Percentiles rank a stretch among this genome's conserved stretches.
These are phyloP conservation scores for Vaccinium myrtillus DNA, from an alignment of 148 eudicot genomes.

Conservation along the genomic window DNA sequence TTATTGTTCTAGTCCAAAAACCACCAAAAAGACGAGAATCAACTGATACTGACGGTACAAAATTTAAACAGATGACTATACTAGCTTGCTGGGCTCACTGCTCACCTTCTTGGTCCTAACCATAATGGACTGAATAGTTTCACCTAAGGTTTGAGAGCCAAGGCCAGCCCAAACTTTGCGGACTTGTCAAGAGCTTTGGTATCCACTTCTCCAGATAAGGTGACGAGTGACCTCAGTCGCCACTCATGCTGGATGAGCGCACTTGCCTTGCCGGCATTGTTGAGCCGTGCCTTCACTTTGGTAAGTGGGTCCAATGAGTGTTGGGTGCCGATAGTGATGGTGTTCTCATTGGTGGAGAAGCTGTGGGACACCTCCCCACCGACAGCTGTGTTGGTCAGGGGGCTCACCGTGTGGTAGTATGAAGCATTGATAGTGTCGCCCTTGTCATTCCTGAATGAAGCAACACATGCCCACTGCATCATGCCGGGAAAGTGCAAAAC, in stretches of 20 bases:
- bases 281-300: conserved; percentile 58
- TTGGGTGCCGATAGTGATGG: conserved; percentile 73
- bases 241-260: conserved; percentile 81
- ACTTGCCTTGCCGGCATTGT: conserved; percentile 69
- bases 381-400: conserved; percentile 55
- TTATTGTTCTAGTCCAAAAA: conserved; percentile 12
- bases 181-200: conserved; percentile 65
- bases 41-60: neutral
- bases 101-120: conserved; percentile 7
- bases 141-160: conserved; percentile 72
- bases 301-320: conserved; percentile 66
- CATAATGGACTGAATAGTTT: neutral
- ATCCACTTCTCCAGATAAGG: conserved; percentile 83
- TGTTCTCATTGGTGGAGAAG: conserved; percentile 71
- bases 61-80: neutral
- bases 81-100: neutral
- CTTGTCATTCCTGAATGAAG: conserved; percentile 63
- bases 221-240: conserved; percentile 68
- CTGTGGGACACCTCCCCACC: conserved; percentile 70
- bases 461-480: neutral
- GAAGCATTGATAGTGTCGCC: conserved; percentile 68
- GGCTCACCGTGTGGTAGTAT: conserved; percentile 56
- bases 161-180: conserved; percentile 73
- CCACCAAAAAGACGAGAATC: neutral
- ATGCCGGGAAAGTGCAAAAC: neutral